Evolutionary conservation across 2,329 filamentous ascomycete species (phyloP).

Genomic region (Fusarium newnesense): DNA sequence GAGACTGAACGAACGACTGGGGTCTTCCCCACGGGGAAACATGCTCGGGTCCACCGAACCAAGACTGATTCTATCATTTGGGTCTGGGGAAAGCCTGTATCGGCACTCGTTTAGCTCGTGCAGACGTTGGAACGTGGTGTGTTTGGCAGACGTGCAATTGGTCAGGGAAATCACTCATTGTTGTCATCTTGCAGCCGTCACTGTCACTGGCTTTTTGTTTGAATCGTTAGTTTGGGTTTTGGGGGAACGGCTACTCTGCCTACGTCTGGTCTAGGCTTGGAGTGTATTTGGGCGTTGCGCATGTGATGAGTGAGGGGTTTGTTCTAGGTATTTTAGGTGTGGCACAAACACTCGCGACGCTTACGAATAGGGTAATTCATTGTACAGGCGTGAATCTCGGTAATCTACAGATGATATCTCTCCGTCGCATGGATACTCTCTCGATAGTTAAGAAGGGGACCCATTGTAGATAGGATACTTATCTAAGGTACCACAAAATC

Average conservation of each 20-base stretch:
- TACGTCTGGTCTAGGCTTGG: not conserved
- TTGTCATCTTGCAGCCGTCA: conserved; percentile 5
- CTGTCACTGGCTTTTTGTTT: not conserved
- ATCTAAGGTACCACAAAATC: conserved; percentile 4
- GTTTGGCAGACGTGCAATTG: not conserved
- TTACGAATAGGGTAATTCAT: not conserved
- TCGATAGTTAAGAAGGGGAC: not conserved
- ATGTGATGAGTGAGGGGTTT: conserved; percentile 23
- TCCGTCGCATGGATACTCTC: not conserved
- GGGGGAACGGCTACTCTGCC: not conserved
- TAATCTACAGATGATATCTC: not conserved
- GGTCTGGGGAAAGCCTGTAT: conserved; percentile 1
- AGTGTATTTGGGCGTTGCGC: not conserved
- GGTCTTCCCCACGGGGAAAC: conserved; percentile 27
- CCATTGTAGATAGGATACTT: conserved; percentile 1
- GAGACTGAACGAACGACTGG: not conserved
- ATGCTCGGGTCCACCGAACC: conserved; percentile 12
- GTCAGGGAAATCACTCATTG: not conserved
- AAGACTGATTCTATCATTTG: not conserved
- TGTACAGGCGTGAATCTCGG: not conserved
- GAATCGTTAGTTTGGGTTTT: not conserved
- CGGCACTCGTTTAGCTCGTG: not conserved
- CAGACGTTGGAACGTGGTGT: conserved; percentile 9
- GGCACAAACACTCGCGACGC: not conserved
- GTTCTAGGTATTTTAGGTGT: not conserved